Base-by-base conservation (phyloP, 805 yeast genomes). In the Lipomyces japonicus region DNA sequence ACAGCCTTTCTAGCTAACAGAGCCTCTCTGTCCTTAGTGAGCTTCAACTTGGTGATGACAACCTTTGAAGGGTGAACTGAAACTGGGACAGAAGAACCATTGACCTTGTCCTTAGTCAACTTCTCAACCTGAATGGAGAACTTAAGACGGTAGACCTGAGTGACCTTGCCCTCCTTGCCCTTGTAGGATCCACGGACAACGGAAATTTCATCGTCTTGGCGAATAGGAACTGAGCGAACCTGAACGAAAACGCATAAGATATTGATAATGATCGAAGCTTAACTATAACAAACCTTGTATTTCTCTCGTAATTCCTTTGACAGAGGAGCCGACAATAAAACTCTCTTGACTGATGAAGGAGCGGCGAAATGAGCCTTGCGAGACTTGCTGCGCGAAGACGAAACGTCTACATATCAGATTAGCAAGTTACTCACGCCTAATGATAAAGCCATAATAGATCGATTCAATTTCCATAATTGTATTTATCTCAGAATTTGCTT, bases 301-400 rank as follows among this genome's bases (percentile, higher is more conserved):
- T 93, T 84, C 75, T 84, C 95, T 75, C 95, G 85, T 77, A 93
- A 86, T 81, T 93, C 98, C 83, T 93, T 93, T 69, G 97, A 91
- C 72, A 93, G 83, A 71, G 97, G 97, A 74, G 98, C 97, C 70
- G 97, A 86, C 84, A 93, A 79, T 75, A 93, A 78, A 66, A 76
- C 78, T 80, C 97, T 87, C 80, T 97, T 87, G 71, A 79, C 87
- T 66, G 91, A 84, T 64, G 98, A 91, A 71, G 97, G 95, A 67
- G 98, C 95, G 70, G 79, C 80, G 91, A 93, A 93, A 85, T 93
- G 86, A 76, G 97, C 97, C 87, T 93, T 93, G 86, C 98, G 90
- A 76, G 97, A 81, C 85, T 93, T 93, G 77, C 95, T 86, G 82
- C 98, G 93, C 74, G 96, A 90, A 75, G 95, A 84, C 71, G 98